A percentile compares a stretch with the other conserved stretches of the same genome.
phyloP scores from a whole-genome alignment of 2,329 filamentous ascomycete genomes.

The Septoria linicola region DNA sequence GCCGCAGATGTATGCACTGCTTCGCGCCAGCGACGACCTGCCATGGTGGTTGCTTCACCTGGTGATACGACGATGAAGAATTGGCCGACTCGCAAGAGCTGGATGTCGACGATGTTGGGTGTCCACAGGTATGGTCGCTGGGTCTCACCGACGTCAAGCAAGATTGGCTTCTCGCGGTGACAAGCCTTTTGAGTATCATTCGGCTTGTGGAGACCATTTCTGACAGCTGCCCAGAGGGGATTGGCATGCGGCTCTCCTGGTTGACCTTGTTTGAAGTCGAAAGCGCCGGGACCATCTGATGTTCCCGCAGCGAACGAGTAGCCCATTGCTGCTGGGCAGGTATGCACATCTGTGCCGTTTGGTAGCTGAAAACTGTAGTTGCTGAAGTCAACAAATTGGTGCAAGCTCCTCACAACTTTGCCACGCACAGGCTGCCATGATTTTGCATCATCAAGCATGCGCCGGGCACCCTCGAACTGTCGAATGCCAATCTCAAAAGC shows the following conservation, averaged over 20 bases:
- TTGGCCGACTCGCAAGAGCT: conserved; percentile 79
- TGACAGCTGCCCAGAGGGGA: conserved; percentile 77
- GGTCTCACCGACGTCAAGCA: conserved; percentile 86
- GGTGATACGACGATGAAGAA: conserved; percentile 80
- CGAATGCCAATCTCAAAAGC: conserved; percentile 74
- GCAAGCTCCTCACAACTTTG: conserved; percentile 72
- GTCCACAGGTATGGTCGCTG: conserved; percentile 78
- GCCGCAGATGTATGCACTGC: conserved; percentile 59
- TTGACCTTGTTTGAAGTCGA: conserved; percentile 90
- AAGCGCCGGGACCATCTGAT: conserved; percentile 83
- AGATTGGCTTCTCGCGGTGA: conserved; percentile 77
- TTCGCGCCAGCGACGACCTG: conserved; percentile 79
- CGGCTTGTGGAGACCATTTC: conserved; percentile 69
- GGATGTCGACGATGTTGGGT: conserved; percentile 87
- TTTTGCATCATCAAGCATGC: conserved; percentile 54
- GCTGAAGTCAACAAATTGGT: conserved; percentile 81
- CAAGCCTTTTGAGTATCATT: conserved; percentile 69
- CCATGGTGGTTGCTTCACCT: conserved; percentile 90
- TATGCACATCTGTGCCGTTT: conserved; percentile 68
- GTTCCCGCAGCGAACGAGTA: conserved; percentile 94
- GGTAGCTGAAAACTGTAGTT: conserved; percentile 70
- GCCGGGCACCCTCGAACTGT: conserved; percentile 64
- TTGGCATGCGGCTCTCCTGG: conserved; percentile 70
- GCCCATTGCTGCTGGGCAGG: conserved; percentile 83
- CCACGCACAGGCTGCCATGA: conserved; percentile 56